These are phyloP conservation scores for Talaromyces ruber DNA, from an alignment of 495 filamentous ascomycete species.

Conservation along the genomic window DNA sequence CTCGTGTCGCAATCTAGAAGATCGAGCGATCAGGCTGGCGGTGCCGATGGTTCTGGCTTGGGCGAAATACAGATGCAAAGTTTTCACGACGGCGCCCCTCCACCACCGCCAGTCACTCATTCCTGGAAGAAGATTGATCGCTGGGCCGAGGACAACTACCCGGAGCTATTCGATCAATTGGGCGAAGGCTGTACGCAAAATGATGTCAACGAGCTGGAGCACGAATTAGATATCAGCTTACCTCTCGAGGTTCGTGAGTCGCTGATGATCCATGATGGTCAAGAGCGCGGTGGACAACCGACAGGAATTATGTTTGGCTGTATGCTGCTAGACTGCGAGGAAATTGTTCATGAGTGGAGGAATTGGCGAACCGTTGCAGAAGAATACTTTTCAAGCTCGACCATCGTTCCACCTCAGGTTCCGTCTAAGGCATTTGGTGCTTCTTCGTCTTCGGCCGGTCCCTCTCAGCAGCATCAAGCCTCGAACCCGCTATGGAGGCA, in stretches of 20 bases:
- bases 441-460: conserved; percentile 47
- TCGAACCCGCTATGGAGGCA: conserved; percentile 67
- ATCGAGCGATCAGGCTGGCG: conserved; percentile 50
- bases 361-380: conserved; percentile 92
- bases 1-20: conserved; percentile 48
- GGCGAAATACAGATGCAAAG: conserved; percentile 95
- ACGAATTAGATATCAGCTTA: conserved; percentile 89
- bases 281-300: conserved; percentile 85
- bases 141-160: conserved; percentile 92
- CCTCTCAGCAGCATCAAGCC: conserved; percentile 31
- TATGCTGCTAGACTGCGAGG: conserved; percentile 97
- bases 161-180: conserved; percentile 87
- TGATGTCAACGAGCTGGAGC: conserved; percentile 94
- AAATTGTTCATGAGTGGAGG: conserved; percentile 95
- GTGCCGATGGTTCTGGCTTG: conserved; percentile 45
- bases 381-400: conserved; percentile 61
- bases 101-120: conserved; percentile 76
- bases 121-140: conserved; percentile 90
- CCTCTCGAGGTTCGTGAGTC: conserved; percentile 93
- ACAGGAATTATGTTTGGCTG: conserved; percentile 88
- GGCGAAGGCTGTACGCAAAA: conserved; percentile 87
- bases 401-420: conserved; percentile 44
- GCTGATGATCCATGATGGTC: conserved; percentile 82
- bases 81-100: conserved; percentile 85
- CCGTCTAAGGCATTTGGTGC: conserved; percentile 63